Conservation (phyloP, 2,329 filamentous ascomycete genomes). For the Aspergillus proliferans region DNA sequence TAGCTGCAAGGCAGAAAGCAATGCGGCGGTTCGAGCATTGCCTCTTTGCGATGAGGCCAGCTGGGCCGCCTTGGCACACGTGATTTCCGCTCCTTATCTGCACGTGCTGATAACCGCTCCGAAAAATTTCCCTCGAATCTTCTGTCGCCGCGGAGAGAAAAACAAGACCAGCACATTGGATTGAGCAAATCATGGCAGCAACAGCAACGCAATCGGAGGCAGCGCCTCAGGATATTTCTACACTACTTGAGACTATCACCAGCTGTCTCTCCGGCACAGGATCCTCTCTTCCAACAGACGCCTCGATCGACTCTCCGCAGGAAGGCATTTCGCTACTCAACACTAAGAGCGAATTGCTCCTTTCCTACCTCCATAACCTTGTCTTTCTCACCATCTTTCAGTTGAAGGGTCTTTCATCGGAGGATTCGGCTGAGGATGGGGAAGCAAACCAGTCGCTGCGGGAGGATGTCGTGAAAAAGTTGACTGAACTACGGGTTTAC, state of each 20-base stretch:
- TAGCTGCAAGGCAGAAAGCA: background rate
- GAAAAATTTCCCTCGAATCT: conserved; percentile 15
- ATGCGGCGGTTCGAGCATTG: background rate
- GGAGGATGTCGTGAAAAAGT: conserved; percentile 69
- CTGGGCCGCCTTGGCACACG: conserved; percentile 12
- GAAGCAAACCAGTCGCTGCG: conserved; percentile 42
- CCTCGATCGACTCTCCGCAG: conserved; percentile 67
- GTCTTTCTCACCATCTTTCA: conserved; percentile 82
- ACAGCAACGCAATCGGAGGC: conserved; percentile 15
- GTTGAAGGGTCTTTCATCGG: conserved; percentile 52
- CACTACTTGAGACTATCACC: conserved; percentile 29
- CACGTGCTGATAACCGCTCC: conserved; percentile 20
- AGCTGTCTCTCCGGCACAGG: conserved; percentile 28
- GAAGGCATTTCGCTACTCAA: conserved; percentile 93
- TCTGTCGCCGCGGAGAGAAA: background rate
- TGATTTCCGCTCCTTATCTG: conserved; percentile 8
- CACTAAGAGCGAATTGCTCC: conserved; percentile 92
- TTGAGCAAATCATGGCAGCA: conserved; percentile 18
- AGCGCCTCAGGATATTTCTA: conserved; percentile 20
- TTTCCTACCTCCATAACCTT: conserved; percentile 92
- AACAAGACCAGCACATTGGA: background rate
- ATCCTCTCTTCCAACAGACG: conserved; percentile 48
- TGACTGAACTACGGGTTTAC: conserved; percentile 88
- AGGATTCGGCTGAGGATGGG: conserved; percentile 19
- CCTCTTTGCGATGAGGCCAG: conserved; percentile 9